phyloP scores from a whole-genome alignment of 345 rosid species.

The Erucastrum elatum region DNA sequence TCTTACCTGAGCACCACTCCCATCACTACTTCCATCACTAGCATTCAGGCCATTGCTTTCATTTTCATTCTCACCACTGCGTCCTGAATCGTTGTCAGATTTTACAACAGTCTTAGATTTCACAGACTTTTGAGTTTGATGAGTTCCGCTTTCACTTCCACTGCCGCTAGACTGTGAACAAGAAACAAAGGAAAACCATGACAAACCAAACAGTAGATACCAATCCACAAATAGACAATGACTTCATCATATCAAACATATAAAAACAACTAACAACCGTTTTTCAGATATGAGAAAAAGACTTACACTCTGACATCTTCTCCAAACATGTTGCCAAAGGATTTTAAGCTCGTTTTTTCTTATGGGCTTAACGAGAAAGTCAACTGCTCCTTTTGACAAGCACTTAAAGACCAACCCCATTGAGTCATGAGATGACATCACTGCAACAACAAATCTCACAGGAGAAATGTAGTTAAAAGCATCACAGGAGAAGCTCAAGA shows the following conservation, averaged over 20 bases:
- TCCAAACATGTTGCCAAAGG: slow-evolving; percentile 91
- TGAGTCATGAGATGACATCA: slow-evolving; percentile 87
- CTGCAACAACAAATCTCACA: slow-evolving; percentile 51
- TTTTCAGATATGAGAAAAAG: background rate
- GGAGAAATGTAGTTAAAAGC: slow-evolving; percentile 29
- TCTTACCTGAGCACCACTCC: slow-evolving; percentile 77
- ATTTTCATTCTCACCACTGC: slow-evolving; percentile 56
- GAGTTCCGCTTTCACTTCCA: slow-evolving; percentile 80
- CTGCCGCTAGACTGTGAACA: slow-evolving; percentile 74
- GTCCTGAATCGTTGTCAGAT: slow-evolving; percentile 49
- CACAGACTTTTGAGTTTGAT: slow-evolving; percentile 49
- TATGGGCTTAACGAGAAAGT: slow-evolving; percentile 79
- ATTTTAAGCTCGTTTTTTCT: slow-evolving; percentile 85
- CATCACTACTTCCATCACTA: slow-evolving; percentile 70
- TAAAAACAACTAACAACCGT: background rate
- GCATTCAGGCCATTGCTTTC: slow-evolving; percentile 46
- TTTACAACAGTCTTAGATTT: slow-evolving; percentile 51
- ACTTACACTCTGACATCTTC: slow-evolving; percentile 87
- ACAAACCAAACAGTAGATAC: slow-evolving; percentile 22
- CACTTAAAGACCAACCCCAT: slow-evolving; percentile 84
- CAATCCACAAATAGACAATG: slow-evolving; percentile 5
- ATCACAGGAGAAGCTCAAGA: slow-evolving; percentile 26
- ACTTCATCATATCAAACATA: slow-evolving; percentile 8
- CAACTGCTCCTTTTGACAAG: slow-evolving; percentile 87
- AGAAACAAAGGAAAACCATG: slow-evolving; percentile 4